Base-by-base conservation (phyloP, 345 rosid species). In the Ceriops zippeliana region DNA sequence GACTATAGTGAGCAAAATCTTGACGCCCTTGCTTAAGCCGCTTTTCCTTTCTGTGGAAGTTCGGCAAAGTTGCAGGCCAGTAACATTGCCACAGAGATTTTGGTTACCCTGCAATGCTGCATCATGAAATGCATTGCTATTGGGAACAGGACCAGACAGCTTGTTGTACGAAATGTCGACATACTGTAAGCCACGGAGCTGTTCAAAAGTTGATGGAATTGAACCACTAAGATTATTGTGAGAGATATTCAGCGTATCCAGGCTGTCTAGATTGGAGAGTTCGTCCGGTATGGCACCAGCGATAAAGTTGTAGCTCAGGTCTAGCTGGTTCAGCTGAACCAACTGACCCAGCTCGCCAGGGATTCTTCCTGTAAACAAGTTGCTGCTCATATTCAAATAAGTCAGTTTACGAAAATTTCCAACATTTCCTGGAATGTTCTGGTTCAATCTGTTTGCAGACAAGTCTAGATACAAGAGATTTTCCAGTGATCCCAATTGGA, bases 161-260 rank as follows among this genome's bases (percentile, higher is more conserved):
- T 63, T 63, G 47, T 85, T 79, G 21, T 71, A 24, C 3, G 84
- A 83, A 15, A 85, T 22, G 54, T 85, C 79, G 19, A 79, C 73
- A 16, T 13, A 20, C 2, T 0, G 28, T 54, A 78, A 59, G 58
- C 72, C 57, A 0, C 1, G 9, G 67, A 73, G 17, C 8, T 54
- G n/a, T 0, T 32, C 49, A 1, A 84, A 69, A 21, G 28, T 58
- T 8, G 31, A 0, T 11, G 78, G 76, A 49, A 82, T 76, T 10
- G 28, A 13, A 21, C 88, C 83, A 1, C 62, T 49, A 16, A 84
- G 69, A 5, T 27, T 16, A 64, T 82, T 80, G 60, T 66, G 66
- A 5, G 82, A 82, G 58, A 80, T 68, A 42, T 82, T 72, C 3
- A 80, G 10, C 1, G 2, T 52, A 53, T 49, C 72, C 57, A 82